Percentiles rank a stretch among this genome's conserved stretches.
Evolutionary conservation across 1,284 basidiomycete genomes (phyloP).

Genomic region (Filobasidium uniguttulatum): DNA sequence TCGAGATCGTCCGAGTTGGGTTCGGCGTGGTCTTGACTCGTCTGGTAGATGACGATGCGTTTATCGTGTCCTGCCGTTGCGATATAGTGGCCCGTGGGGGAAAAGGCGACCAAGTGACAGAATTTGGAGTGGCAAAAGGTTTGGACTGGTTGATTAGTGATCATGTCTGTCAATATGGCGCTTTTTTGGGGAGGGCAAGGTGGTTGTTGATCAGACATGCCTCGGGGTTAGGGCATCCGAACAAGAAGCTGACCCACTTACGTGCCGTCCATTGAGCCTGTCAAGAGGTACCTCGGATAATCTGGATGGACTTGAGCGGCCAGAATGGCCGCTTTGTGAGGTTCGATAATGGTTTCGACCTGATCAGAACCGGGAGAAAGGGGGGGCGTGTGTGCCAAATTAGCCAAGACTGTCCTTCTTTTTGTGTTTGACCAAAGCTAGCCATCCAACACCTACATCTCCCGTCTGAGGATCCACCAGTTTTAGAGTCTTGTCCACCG

Average conservation of each 20-base stretch:
- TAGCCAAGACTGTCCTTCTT: not conserved
- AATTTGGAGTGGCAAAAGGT: constrained; percentile 30
- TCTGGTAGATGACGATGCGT: constrained; percentile 27
- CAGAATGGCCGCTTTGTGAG: constrained; percentile 34
- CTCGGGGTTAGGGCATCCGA: not conserved
- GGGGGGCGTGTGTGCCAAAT: not conserved
- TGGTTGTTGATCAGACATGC: not conserved
- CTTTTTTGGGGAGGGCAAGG: constrained; percentile 16
- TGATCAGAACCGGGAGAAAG: constrained; percentile 1
- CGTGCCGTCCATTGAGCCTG: constrained; percentile 36
- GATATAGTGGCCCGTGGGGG: constrained; percentile 23
- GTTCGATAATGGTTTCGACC: constrained; percentile 27
- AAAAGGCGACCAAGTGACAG: constrained; percentile 33
- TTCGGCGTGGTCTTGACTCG: not conserved
- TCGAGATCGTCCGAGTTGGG: constrained; percentile 17
- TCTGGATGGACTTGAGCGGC: constrained; percentile 30
- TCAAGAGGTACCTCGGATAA: constrained; percentile 29
- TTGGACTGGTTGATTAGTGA: constrained; percentile 27
- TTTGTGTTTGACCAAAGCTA: not conserved
- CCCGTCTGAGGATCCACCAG: constrained; percentile 65
- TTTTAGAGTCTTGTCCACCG: constrained; percentile 65
- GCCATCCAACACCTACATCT: constrained; percentile 42
- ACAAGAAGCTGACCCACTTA: constrained; percentile 15
- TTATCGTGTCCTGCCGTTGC: constrained; percentile 36
- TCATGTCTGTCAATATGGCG: constrained; percentile 26